These are phyloP conservation scores for Solanum pennellii DNA, from an alignment of 257 asterid genomes.

Conservation along the genomic window DNA sequence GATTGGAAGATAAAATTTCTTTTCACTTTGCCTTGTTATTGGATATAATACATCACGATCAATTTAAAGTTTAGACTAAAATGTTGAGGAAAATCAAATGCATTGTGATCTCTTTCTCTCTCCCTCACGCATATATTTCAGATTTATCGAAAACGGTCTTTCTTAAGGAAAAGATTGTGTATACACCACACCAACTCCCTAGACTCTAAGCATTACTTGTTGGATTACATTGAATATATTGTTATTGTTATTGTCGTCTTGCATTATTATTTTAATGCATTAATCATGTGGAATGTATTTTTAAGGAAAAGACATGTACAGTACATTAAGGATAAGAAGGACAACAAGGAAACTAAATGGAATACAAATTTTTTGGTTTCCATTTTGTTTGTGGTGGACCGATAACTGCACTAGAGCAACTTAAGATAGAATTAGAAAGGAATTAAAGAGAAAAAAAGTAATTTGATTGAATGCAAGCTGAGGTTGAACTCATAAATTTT, in stretches of 20 bases:
- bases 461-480: slow-evolving; percentile 4
- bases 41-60: neutral
- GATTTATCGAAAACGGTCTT: neutral
- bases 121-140: neutral
- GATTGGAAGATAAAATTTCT: neutral
- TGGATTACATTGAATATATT: neutral
- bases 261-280: neutral
- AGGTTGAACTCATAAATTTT: neutral
- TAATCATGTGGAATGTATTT: neutral
- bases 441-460: neutral
- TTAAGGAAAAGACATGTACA: neutral
- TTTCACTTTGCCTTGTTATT: neutral
- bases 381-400: slow-evolving; percentile 1
- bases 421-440: neutral
- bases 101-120: neutral
- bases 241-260: neutral
- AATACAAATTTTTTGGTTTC: neutral
- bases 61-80: neutral
- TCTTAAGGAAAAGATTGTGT: neutral
- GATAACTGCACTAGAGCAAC: neutral
- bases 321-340: neutral
- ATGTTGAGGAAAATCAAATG: neutral
- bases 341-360: neutral
- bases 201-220: no score
- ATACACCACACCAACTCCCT: neutral